Evolutionary conservation across 345 rosid species (phyloP), one percentile per base, ranked within the genome.

Genomic region (Linum trigynum): DNA sequence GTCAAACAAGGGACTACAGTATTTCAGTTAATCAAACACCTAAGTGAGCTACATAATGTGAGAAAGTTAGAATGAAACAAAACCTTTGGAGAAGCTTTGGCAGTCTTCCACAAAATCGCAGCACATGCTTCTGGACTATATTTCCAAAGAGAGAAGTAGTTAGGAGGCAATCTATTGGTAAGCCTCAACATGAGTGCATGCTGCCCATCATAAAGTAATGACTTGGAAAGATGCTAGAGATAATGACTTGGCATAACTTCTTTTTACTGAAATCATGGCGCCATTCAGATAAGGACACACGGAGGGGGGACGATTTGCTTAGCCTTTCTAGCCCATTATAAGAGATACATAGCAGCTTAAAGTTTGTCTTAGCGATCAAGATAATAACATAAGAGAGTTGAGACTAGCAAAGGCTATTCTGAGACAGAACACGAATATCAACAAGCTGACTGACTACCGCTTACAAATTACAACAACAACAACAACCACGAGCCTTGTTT

Each of bases 41-140:
- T 9, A 15, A 48, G 53, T 15, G 3, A 10, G 15, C 53, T 12
- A 48, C 14, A 48, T 48, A 5, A 6, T 7, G 53, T 48, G 2
- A 48, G 53, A 48, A 15, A 15, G 53, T 48, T 48, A 48, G 53
- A 48, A 48, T 48, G 53, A 48, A 48, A 48, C 14, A 48, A 48
- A 48, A 48, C 76, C 74, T 71, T 65, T 50, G 74, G 77, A 71
- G 76, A 68, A 38, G 68, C 74, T 57, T 66, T 68, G 60, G 79
- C 65, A 65, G 65, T 59, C 53, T 76, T 76, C 76, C 75, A 76
- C 68, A 71, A 66, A 48, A 69, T 74, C 7, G 77, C 75, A 42
- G 71, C 66, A 51, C 76, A 69, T 56, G 70, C 70, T 70, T 73
- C 75, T 62, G 75, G 74, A 69, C 79, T 75, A 71, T 48, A 48